These are phyloP conservation scores for Boletus rubropictus DNA, from an alignment of 768 basidiomycete species.

Conservation along the genomic window DNA sequence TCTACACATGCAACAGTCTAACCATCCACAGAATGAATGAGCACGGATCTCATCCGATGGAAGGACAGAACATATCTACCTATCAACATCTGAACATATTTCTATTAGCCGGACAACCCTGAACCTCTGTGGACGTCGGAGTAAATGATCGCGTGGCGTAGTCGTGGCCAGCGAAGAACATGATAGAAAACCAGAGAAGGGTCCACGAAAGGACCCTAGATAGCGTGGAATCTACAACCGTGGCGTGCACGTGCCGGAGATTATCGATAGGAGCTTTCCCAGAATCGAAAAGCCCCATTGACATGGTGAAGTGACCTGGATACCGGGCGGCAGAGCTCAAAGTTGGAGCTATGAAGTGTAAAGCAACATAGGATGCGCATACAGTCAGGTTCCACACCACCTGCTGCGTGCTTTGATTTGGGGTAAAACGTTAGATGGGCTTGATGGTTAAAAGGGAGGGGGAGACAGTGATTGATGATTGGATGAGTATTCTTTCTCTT, in stretches of 20 bases:
- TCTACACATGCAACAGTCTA: slow-evolving; percentile 1
- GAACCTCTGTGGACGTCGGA: background rate
- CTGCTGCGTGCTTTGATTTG: slow-evolving; percentile 2
- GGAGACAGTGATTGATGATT: background rate
- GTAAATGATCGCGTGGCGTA: background rate
- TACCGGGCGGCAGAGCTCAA: no score
- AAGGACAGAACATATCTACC: background rate
- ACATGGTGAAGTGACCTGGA: no score
- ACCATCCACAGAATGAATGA: slow-evolving; percentile 1
- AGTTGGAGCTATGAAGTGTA: background rate
- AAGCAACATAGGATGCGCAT: background rate
- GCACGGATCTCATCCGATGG: slow-evolving; percentile 3
- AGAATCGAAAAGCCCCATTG: background rate
- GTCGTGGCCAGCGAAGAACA: slow-evolving; percentile 3
- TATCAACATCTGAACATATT: no score
- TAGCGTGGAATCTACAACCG: slow-evolving; percentile 4
- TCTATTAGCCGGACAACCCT: background rate
- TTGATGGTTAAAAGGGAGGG: background rate
- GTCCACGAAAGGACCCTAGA: background rate
- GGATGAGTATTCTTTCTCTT: background rate
- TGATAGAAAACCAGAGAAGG: background rate
- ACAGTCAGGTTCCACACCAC: background rate
- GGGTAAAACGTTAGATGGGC: background rate
- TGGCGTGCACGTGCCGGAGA: background rate
- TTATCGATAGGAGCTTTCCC: background rate